phyloP scores from a whole-genome alignment of 768 basidiomycete genomes.

The Boletus vinaceobasis region DNA sequence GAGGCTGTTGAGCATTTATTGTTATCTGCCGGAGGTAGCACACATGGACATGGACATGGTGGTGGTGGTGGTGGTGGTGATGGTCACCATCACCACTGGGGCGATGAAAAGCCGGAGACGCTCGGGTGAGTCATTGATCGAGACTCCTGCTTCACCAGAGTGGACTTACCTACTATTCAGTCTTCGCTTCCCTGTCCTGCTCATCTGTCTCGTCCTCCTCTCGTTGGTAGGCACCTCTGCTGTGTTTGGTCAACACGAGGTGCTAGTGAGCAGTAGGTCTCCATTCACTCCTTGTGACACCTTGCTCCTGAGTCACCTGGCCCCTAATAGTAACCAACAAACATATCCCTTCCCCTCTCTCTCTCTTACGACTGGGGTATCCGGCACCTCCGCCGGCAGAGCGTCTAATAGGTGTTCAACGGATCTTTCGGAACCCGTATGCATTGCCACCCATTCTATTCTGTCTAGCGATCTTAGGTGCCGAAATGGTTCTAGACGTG shows the following conservation, averaged over 20 bases:
- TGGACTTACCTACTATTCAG: slow-evolving; percentile 28
- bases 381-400: slow-evolving; percentile 5
- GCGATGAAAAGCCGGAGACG: slow-evolving; percentile 44
- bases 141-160: neutral
- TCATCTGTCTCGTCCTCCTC: slow-evolving; percentile 53
- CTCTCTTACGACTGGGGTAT: slow-evolving; percentile 38
- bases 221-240: slow-evolving; percentile 56
- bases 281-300: neutral
- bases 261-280: slow-evolving; percentile 59
- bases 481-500: slow-evolving; percentile 53
- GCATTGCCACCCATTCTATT: slow-evolving; percentile 60
- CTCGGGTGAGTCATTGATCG: slow-evolving; percentile 36
- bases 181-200: slow-evolving; percentile 63
- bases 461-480: slow-evolving; percentile 50
- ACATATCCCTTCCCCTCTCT: slow-evolving; percentile 52
- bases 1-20: slow-evolving; percentile 93
- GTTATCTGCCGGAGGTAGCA: slow-evolving; percentile 77
- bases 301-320: slow-evolving; percentile 2
- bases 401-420: slow-evolving; percentile 8
- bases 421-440: slow-evolving; percentile 72
- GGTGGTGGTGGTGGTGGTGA: slow-evolving; percentile 47
- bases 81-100: slow-evolving; percentile 65
- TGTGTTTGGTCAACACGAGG: slow-evolving; percentile 60
- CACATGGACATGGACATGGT: slow-evolving; percentile 58
- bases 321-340: slow-evolving; percentile 52